A percentile compares a stretch with the other conserved stretches of the same genome.
phyloP scores from a whole-genome alignment of 306 rosid genomes.

The Cicer pinnatifidum region DNA sequence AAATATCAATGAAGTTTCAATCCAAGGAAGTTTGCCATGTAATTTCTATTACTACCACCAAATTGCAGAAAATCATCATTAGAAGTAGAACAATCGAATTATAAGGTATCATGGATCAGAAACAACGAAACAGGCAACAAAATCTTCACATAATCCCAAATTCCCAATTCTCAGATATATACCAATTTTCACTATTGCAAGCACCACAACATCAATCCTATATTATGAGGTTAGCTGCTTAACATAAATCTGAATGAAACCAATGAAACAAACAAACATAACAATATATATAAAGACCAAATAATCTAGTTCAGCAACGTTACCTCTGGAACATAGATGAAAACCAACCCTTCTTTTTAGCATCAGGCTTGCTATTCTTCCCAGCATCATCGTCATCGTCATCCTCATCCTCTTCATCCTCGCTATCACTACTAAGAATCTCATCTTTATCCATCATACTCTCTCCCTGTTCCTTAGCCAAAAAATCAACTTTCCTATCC shows the following conservation, averaged over 20 bases:
- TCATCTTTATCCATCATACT: constrained; percentile 99
- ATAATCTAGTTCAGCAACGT: constrained; percentile 34
- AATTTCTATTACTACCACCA: neutral
- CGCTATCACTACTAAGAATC: constrained; percentile 86
- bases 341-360: constrained; percentile 96
- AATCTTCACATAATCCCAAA: constrained; percentile 17
- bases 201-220: constrained; percentile 8
- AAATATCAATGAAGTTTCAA: constrained; percentile 22
- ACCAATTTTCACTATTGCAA: constrained; percentile 14
- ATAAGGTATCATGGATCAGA: constrained; percentile 11
- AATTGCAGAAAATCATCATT: constrained; percentile 19
- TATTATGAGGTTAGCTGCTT: neutral
- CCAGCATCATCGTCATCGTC: constrained; percentile 64
- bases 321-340: constrained; percentile 97
- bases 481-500: constrained; percentile 64
- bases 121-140: constrained; percentile 34
- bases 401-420: constrained; percentile 76
- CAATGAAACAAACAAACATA: constrained; percentile 19
- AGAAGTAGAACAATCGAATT: constrained; percentile 29
- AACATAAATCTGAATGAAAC: neutral
- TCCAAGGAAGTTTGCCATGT: neutral
- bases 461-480: constrained; percentile 88
- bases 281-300: constrained; percentile 2
- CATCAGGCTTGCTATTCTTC: constrained; percentile 69
- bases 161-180: neutral